Base-by-base conservation (phyloP, 192 early-diverging fungal species). In the Gorgonomyces haynaldii region DNA sequence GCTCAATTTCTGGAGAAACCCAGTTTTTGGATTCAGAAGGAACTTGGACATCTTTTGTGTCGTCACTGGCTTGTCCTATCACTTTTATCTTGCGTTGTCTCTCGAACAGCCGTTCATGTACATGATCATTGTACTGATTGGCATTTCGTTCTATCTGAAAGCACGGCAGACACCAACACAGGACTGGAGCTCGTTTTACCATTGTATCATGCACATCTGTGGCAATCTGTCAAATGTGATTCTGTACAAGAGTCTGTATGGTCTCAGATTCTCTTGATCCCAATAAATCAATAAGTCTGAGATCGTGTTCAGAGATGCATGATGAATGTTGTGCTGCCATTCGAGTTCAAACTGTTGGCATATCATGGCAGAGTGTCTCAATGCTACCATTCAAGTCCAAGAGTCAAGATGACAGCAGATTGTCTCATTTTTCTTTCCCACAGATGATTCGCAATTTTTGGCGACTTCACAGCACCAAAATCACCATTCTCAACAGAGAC, bases 221-320 rank as follows among this genome's bases (percentile, higher is more conserved):
- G 42, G 42, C 4, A 43, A 43, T 28, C 25, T 43, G 5, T 43
- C 42, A 2, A 43, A 43, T 43, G 6, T 43, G 3, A 43, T 43
- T 28, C 15, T 43, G 7, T 43, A 43, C 16, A 31, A 31, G 5
- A 12, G 30, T 31, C n/a, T n/a, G n/a, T n/a, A n/a, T n/a, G n/a
- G n/a, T n/a, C n/a, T n/a, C n/a, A n/a, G n/a, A n/a, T n/a, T n/a
- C n/a, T n/a, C n/a, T n/a, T n/a, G n/a, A n/a, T n/a, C n/a, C n/a
- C n/a, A n/a, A n/a, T n/a, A n/a, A n/a, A n/a, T n/a, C n/a, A n/a
- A n/a, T n/a, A n/a, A n/a, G n/a, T n/a, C n/a, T n/a, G n/a, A n/a
- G n/a, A n/a, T n/a, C n/a, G n/a, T n/a, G n/a, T n/a, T n/a, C n/a
- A n/a, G n/a, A n/a, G n/a, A n/a, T n/a, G n/a, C n/a, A n/a, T n/a